Evolutionary conservation across 306 rosid species (phyloP), one percentile per base, ranked within the genome.

Genomic region (Vigna mungo): DNA sequence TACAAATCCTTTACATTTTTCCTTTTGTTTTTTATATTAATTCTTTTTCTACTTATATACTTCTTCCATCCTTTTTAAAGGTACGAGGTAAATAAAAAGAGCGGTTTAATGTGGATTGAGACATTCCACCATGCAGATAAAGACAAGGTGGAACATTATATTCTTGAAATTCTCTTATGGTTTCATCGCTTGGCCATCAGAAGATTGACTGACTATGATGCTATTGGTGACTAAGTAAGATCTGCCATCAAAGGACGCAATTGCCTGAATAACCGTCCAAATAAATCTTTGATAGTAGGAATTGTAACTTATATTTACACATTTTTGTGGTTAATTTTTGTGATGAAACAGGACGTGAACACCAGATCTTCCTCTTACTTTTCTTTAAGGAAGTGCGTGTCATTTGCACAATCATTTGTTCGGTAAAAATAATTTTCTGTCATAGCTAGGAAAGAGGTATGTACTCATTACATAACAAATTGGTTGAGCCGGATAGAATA

Each of bases 41-140:
- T 59, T 56, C 60, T 66, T 78, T 39, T 34, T 39, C 18, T 21
- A 37, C 21, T 53, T 65, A 48, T 71, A 70, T 47, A 58, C 72
- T 64, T 68, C 14, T 1, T 80, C 37, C 14, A 1, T 80, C 37
- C 48, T 74, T 64, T 70, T 59, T 84, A 49, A 85, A 92, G 96
- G 64, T 73, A 87, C 53, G 92, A 83, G 77, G 36, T 53, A 49
- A 84, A 83, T 36, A 83, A 64, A 78, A 44, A 75, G 41, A 59
- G 81, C 55, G 89, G 86, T 15, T 68, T 85, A 58, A 81, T 86
- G 82, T 85, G 76, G 76, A 81, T 90, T 0, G 93, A 92, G 79
- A 92, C 97, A 71, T 83, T 92, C 52, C 88, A 90, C 83, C 91
- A 92, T 78, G 93, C 97, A 10, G 83, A 88, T 41, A 90, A 82